Conservation (phyloP, 345 rosid species). For the Gossypium herbaceum region DNA sequence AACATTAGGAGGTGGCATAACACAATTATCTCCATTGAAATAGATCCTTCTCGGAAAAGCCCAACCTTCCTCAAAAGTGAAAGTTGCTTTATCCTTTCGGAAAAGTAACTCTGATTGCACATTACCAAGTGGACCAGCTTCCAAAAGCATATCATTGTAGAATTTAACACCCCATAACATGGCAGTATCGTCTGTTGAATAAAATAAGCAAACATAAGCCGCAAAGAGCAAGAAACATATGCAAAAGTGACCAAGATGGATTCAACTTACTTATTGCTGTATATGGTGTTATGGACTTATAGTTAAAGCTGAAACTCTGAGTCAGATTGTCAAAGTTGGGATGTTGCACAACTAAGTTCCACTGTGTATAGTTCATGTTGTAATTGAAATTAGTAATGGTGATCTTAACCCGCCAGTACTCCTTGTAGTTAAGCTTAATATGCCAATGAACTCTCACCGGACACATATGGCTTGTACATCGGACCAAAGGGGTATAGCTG, state of each 20-base stretch:
- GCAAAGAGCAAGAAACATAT: neutral
- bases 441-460: slow-evolving; percentile 94
- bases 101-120: slow-evolving; percentile 86
- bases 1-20: slow-evolving; percentile 79
- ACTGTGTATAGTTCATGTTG: slow-evolving; percentile 67
- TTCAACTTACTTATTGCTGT: slow-evolving; percentile 54
- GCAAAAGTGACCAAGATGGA: neutral
- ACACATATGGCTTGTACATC: slow-evolving; percentile 90
- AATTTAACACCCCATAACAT: slow-evolving; percentile 76
- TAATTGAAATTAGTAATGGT: slow-evolving; percentile 81
- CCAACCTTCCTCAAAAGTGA: slow-evolving; percentile 86
- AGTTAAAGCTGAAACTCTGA: slow-evolving; percentile 64
- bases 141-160: slow-evolving; percentile 73
- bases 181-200: slow-evolving; percentile 69
- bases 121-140: slow-evolving; percentile 75
- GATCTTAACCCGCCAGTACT: slow-evolving; percentile 80
- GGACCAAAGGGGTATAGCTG: slow-evolving; percentile 48
- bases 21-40: slow-evolving; percentile 86
- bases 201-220: neutral
- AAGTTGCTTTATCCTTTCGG: slow-evolving; percentile 52
- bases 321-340: slow-evolving; percentile 81
- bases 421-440: slow-evolving; percentile 69
- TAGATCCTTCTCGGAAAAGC: slow-evolving; percentile 84
- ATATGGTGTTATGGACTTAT: slow-evolving; percentile 60
- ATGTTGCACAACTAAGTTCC: slow-evolving; percentile 84